Percentiles rank a stretch among this genome's conserved stretches.
These are phyloP conservation scores for Suillus decipiens DNA, from an alignment of 768 basidiomycete species.

Conservation along the genomic window DNA sequence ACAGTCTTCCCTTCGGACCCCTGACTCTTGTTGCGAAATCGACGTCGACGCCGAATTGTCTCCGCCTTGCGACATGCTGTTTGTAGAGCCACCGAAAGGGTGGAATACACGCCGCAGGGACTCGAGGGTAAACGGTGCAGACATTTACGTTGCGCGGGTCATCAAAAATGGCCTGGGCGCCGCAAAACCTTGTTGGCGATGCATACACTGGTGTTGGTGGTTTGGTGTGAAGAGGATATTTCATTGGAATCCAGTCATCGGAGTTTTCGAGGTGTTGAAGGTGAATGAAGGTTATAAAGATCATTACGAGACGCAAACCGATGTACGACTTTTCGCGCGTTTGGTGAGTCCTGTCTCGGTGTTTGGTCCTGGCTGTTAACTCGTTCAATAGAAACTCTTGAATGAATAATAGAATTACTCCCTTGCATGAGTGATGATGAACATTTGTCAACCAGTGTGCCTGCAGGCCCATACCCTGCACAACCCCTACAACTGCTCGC, in stretches of 20 bases:
- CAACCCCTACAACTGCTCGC: slow-evolving; percentile 10
- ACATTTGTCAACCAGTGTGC: not conserved
- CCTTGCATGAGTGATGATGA: not conserved
- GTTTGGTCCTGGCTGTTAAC: not conserved
- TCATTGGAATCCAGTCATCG: slow-evolving; percentile 45
- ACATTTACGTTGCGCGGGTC: slow-evolving; percentile 54
- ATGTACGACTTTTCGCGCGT: slow-evolving; percentile 43
- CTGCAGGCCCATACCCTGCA: not conserved
- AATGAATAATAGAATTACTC: slow-evolving; percentile 5
- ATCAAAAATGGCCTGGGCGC: slow-evolving; percentile 51
- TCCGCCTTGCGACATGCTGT: not conserved
- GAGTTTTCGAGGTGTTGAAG: slow-evolving; percentile 45
- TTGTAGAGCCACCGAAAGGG: slow-evolving; percentile 20
- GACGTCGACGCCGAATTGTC: slow-evolving; percentile 3
- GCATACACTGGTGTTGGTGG: slow-evolving; percentile 58
- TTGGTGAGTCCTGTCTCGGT: slow-evolving; percentile 36
- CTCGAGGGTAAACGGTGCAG: slow-evolving; percentile 49
- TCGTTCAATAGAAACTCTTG: not conserved
- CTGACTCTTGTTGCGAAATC: not conserved
- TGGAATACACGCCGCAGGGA: slow-evolving; percentile 41
- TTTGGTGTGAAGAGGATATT: slow-evolving; percentile 58
- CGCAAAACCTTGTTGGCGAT: slow-evolving; percentile 57
- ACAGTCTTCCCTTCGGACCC: not conserved
- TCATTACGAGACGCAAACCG: slow-evolving; percentile 49
- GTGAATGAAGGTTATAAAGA: slow-evolving; percentile 42